Base-by-base conservation (phyloP, 805 yeast genomes). In the Candida gorgasii region DNA sequence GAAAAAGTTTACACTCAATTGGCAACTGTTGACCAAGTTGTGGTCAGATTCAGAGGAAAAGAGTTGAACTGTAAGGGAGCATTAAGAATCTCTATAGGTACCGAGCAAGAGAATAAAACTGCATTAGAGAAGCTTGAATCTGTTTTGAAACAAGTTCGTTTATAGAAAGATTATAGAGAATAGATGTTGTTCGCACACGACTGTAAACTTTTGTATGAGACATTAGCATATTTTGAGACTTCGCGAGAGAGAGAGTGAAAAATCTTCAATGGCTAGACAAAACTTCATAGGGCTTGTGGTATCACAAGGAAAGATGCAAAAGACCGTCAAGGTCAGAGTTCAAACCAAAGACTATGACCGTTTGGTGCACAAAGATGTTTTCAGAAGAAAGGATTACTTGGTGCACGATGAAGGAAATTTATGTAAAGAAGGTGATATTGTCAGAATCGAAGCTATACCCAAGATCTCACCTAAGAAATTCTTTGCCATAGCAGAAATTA, bases 251-350 rank as follows among this genome's bases (percentile, higher is more conserved):
- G 24, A 39, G 23, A 5, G 14, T 39, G 32, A 39, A 39, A 39
- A 39, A 32, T 19, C 6, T 24, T 15, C 11, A 89, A n/a, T 88
- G 96, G 92, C 95, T 39, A 82, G 89, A 67, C 96, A 88, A 57
- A 87, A 88, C 59, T 88, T 90, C 58, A 69, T 89, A 36, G 99
- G 99, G 35, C 82, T 89, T 65, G 98, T 92, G 53, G 82, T 89
- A 23, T 89, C 97, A 39, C 97, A 90, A 59, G 98, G 98, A 32
- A 89, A 89, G 63, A 93, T 90, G 97, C 77, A 78, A 66, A 93
- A 92, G 71, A 92, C 98, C 44, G 89, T 92, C 49, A 90, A 89
- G 69, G 97, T 92, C 46, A 79, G 96, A 47, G 90, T 92, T 23
- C 84, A 86, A 60, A 82, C 82, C 35, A 82, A 82, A 57, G 78